Evolutionary conservation across 1,284 basidiomycete species (phyloP).

Genomic region (Xanthoconium separans): DNA sequence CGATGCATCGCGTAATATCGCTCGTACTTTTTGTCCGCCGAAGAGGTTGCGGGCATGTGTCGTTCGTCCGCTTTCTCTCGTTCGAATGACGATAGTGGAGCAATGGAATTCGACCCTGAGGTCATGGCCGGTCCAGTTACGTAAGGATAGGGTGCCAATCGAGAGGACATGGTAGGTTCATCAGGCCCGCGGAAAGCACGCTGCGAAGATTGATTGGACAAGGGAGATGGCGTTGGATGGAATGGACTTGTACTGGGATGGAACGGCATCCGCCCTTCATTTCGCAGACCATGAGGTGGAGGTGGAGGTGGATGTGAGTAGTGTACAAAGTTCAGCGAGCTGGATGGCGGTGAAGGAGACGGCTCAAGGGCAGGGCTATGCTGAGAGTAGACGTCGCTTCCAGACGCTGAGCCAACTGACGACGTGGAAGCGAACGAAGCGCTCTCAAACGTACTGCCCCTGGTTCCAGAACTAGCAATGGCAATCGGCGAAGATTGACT

Average conservation of each 20-base stretch:
- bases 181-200: conserved; percentile 29
- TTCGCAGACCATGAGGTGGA: conserved; percentile 26
- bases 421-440: conserved; percentile 48
- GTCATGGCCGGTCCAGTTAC: conserved; percentile 29
- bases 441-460: conserved; percentile 46
- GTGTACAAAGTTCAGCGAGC: conserved; percentile 51
- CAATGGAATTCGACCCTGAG: conserved; percentile 22
- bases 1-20: conserved; percentile 28
- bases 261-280: conserved; percentile 28
- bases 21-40: conserved; percentile 29
- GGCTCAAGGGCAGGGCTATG: conserved; percentile 41
- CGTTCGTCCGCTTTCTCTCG: conserved; percentile 43
- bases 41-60: conserved; percentile 28
- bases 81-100: conserved; percentile 52
- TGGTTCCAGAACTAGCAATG: conserved; percentile 34
- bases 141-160: conserved; percentile 34
- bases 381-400: conserved; percentile 55
- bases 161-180: conserved; percentile 22
- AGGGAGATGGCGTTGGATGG: conserved; percentile 42
- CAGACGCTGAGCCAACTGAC: conserved; percentile 49
- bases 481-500: conserved; percentile 40
- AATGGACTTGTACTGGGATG: conserved; percentile 22
- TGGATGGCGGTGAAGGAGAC: conserved; percentile 61
- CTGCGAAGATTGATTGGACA: conserved; percentile 41
- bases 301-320: conserved; percentile 38